Conservation (phyloP, 192 early-diverging fungal genomes). For the Backusella westeae region DNA sequence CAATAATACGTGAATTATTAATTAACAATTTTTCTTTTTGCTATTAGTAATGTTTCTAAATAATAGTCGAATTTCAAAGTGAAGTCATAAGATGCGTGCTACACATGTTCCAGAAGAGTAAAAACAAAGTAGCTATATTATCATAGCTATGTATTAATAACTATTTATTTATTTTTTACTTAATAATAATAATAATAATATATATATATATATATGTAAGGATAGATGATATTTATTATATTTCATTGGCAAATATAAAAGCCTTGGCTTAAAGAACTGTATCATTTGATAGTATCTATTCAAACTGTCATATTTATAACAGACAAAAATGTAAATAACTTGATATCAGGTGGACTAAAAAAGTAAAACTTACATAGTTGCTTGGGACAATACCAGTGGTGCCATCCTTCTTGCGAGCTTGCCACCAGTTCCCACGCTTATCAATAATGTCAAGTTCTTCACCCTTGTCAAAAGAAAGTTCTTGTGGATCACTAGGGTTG, state of each 20-base stretch:
- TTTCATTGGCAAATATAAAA: background rate
- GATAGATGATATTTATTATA: background rate
- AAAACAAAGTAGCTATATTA: too few relatives aligned
- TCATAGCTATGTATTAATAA: background rate
- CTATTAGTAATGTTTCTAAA: too few relatives aligned
- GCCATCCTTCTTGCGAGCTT: constrained; percentile 79
- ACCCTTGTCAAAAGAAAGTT: constrained; percentile 85
- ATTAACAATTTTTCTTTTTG: too few relatives aligned
- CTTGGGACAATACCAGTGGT: constrained; percentile 84
- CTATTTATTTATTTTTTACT: background rate
- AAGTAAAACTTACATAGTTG: constrained; percentile 60
- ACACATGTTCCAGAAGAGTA: too few relatives aligned
- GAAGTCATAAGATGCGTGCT: too few relatives aligned
- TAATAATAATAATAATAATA: background rate
- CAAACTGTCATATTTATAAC: background rate
- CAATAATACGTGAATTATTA: too few relatives aligned
- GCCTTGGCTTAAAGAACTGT: background rate
- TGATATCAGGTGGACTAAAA: background rate
- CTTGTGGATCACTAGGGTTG: constrained; percentile 88
- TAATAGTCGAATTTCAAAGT: too few relatives aligned
- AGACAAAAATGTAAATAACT: background rate
- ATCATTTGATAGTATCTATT: background rate
- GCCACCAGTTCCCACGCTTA: constrained; percentile 98
- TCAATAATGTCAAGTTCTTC: constrained; percentile 85
- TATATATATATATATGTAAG: constrained; percentile 3